phyloP scores from a whole-genome alignment of 2,329 filamentous ascomycete genomes.

The Beauveria pseudobassiana region DNA sequence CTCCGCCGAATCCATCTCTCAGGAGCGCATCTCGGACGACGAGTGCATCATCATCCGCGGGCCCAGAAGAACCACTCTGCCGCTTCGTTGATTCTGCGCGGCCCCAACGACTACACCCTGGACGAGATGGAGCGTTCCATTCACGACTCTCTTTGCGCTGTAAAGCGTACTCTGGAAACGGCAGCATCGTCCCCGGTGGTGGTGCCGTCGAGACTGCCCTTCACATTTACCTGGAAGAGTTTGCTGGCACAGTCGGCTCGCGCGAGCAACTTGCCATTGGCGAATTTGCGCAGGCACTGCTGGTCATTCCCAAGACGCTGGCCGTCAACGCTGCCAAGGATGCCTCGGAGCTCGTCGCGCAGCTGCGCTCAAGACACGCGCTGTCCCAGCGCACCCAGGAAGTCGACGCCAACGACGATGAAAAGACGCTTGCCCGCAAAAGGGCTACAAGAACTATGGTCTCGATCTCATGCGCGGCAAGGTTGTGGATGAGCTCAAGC shows the following conservation, averaged over 20 bases:
- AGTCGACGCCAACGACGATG: constrained; percentile 74
- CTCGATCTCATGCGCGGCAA: constrained; percentile 84
- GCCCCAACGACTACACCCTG: constrained; percentile 90
- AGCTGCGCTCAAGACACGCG: constrained; percentile 89
- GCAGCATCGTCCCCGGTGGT: constrained; percentile 91
- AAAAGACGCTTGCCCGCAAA: constrained; percentile 88
- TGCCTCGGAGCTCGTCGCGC: constrained; percentile 86
- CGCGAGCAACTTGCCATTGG: constrained; percentile 96
- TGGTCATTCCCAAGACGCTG: constrained; percentile 91
- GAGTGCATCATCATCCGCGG: constrained; percentile 97
- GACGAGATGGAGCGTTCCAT: constrained; percentile 99
- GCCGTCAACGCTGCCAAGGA: constrained; percentile 97
- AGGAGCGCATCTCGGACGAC: constrained; percentile 97
- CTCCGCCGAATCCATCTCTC: constrained; percentile 89
- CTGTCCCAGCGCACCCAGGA: constrained; percentile 88
- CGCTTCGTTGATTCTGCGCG: constrained; percentile 91
- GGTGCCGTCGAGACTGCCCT: constrained; percentile 97
- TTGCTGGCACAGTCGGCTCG: constrained; percentile 92
- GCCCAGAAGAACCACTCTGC: constrained; percentile 89
- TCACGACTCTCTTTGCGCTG: constrained; percentile 91
- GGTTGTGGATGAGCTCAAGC: constrained; percentile 88
- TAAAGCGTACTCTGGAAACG: constrained; percentile 97
- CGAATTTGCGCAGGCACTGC: constrained; percentile 91
- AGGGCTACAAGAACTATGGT: constrained; percentile 98
- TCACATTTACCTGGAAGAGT: constrained; percentile 98